Evolutionary conservation across 1,139 yeast species (phyloP), one percentile per base, ranked within the genome.

Genomic region (Arxiozyma slooffiae): DNA sequence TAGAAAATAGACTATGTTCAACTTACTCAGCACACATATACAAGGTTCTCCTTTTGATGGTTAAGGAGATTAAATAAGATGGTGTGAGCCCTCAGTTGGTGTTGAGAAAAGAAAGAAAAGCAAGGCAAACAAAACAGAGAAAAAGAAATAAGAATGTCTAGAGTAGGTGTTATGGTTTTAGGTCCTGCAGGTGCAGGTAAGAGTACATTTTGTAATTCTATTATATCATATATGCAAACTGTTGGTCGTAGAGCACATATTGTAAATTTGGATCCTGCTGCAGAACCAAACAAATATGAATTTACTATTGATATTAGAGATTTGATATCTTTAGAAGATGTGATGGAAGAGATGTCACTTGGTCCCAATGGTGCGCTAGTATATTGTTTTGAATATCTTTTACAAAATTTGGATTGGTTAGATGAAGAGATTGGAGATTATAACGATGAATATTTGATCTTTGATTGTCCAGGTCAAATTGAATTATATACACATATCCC

Each of bases 121-220:
- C 21, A 24, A 30, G 22, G 37, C 14, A 26, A 22, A 8, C n/a
- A 26, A n/a, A 14, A 41, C 6, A 20, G 20, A 21, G n/a, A n/a
- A 26, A 34, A 11, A 36, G 16, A 14, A 30, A n/a, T 39, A 44
- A 22, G 16, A 3, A 92, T 92, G 98, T 88, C 97, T 3, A 75
- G 96, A 70, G 96, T 89, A 1, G 98, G 97, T 52, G 94, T 89
- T n/a, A 71, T 92, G 57, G 96, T 92, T 2, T 70, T 92, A 57
- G 98, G 98, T 1, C 98, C 98, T 17, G 98, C 98, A 0, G 98
- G 98, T 38, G 97, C 85, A 16, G 98, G 98, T 11, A 92, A 83
- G 68, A 80, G 89, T 48, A 88, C 98, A 0, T 92, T 92, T 65
- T 90, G 97, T 71, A 86, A 86, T 63, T 75, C 95, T 16, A 78